A percentile compares a stretch with the other conserved stretches of the same genome.
Evolutionary conservation across 2,329 filamentous ascomycete species (phyloP).

Genomic region (Cladosporium halotolerans): DNA sequence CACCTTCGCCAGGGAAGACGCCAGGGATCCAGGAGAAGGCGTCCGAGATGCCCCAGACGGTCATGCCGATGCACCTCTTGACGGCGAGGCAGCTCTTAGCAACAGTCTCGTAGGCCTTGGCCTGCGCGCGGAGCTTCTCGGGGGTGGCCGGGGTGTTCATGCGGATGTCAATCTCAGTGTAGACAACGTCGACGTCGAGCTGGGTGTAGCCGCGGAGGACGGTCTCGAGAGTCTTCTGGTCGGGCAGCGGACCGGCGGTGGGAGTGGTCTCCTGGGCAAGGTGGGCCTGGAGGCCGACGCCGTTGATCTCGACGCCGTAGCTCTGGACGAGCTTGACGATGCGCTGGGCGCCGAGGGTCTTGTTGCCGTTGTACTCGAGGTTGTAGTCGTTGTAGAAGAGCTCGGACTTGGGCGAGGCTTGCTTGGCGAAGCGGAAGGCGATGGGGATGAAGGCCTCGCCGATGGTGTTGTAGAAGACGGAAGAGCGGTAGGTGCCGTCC

Average conservation of each 20-base stretch:
- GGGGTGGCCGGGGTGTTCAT: conserved; percentile 25
- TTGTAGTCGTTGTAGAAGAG: conserved; percentile 29
- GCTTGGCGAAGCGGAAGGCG: conserved; percentile 22
- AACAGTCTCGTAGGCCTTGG: conserved; percentile 38
- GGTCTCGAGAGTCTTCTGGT: conserved; percentile 34
- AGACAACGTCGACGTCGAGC: conserved; percentile 52
- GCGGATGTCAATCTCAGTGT: conserved; percentile 60
- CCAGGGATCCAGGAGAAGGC: conserved; percentile 37
- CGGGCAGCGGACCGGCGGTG: conserved; percentile 14
- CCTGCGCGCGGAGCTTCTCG: conserved; percentile 35
- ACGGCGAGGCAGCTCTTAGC: conserved; percentile 33
- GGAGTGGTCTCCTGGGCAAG: conserved; percentile 38
- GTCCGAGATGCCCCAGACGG: conserved; percentile 48
- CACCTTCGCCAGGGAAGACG: conserved; percentile 32
- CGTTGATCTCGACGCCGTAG: conserved; percentile 30
- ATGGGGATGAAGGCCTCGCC: conserved; percentile 24
- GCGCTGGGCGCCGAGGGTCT: conserved; percentile 19
- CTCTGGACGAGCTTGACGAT: conserved; percentile 22
- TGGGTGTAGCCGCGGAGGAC: conserved; percentile 45
- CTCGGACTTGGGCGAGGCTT: conserved; percentile 19
- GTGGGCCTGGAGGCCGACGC: conserved; percentile 49
- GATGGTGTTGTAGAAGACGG: conserved; percentile 24
- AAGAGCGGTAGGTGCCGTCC: conserved; percentile 23
- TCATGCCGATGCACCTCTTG: conserved; percentile 34
- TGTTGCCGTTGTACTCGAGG: conserved; percentile 22